Conservation (phyloP, 192 early-diverging fungal genomes). For the Spinellus fusiger region DNA sequence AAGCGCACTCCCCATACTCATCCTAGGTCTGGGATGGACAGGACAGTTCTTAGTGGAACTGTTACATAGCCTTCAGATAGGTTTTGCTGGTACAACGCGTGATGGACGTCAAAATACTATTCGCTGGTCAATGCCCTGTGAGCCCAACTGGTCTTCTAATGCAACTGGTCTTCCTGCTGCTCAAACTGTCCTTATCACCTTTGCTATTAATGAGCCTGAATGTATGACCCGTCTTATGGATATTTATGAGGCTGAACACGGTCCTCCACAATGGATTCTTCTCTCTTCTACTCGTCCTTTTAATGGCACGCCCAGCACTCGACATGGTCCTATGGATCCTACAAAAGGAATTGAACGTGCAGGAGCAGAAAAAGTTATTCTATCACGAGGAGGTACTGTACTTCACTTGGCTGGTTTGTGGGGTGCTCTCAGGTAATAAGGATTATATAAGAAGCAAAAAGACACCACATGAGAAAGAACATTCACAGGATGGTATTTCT, state of each 20-base stretch:
- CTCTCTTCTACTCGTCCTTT: conserved; percentile 33
- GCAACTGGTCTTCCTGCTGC: conserved; percentile 37
- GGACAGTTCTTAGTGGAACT: conserved; percentile 22
- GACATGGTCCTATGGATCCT: conserved; percentile 30
- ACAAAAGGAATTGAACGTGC: conserved; percentile 27
- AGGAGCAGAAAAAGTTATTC: conserved; percentile 33
- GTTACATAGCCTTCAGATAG: not conserved
- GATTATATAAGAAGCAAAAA: not conserved
- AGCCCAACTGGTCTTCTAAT: conserved; percentile 32
- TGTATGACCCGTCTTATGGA: conserved; percentile 22
- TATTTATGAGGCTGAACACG: conserved; percentile 25
- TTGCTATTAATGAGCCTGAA: conserved; percentile 39
- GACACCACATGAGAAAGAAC: not conserved
- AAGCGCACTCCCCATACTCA: conserved; percentile 19
- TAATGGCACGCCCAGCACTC: conserved; percentile 19
- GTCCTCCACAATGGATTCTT: conserved; percentile 19
- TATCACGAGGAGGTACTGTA: conserved; percentile 33
- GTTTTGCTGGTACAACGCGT: conserved; percentile 28
- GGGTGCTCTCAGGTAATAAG: conserved; percentile 31
- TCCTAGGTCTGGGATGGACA: conserved; percentile 28
- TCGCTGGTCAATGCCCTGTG: conserved; percentile 35
- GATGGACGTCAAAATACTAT: conserved; percentile 50
- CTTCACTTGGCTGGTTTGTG: conserved; percentile 56
- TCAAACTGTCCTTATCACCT: conserved; percentile 49
- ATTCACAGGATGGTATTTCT: not conserved